These are phyloP conservation scores for Aspergillus ochraceus DNA, from an alignment of 2,329 filamentous ascomycete genomes.

Conservation along the genomic window DNA sequence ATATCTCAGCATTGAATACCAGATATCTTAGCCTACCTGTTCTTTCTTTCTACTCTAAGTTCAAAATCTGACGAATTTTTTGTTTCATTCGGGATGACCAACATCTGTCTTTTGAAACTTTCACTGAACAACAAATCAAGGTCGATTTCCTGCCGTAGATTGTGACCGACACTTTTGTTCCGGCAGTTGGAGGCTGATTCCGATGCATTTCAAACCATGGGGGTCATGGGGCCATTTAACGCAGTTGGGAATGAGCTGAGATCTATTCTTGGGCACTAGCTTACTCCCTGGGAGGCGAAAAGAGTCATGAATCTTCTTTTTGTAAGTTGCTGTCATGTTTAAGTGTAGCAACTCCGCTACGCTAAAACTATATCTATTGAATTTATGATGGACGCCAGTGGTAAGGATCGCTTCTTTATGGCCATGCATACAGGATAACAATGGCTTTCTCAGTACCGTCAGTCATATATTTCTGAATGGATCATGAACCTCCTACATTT, in stretches of 20 bases:
- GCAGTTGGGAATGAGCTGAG: constrained; percentile 34
- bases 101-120: too few species aligned
- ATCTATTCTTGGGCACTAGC: constrained; percentile 35
- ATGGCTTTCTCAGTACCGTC: background rate
- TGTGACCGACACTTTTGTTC: constrained; percentile 26
- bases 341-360: too few species aligned
- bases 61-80: too few species aligned
- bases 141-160: too few species aligned
- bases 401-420: background rate
- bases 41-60: too few species aligned
- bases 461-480: background rate
- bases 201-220: constrained; percentile 46
- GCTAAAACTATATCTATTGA: background rate
- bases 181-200: constrained; percentile 41
- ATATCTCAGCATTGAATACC: too few species aligned
- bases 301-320: constrained; percentile 2
- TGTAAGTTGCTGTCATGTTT: background rate
- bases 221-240: constrained; percentile 47
- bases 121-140: too few species aligned
- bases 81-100: too few species aligned
- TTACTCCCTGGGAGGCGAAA: constrained; percentile 26
- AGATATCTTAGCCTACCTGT: too few species aligned
- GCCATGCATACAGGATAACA: background rate
- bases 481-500: background rate
- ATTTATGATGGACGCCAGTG: too few species aligned